Evolutionary conservation across 495 filamentous ascomycete species (phyloP).

Genomic region (Thozetella sp.): DNA sequence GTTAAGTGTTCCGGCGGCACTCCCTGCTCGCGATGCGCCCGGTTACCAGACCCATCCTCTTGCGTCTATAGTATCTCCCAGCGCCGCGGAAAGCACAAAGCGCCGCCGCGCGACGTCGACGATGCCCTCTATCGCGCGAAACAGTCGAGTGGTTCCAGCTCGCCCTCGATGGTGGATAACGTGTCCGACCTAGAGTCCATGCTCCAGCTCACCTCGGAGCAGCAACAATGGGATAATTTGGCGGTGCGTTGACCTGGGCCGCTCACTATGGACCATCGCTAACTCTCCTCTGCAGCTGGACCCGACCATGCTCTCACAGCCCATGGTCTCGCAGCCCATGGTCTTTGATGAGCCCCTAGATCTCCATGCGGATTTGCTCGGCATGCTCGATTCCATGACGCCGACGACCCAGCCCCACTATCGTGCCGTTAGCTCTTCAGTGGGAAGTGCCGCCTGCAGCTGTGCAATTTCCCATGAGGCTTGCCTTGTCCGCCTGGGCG

Average conservation of each 20-base stretch:
- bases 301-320: not conserved
- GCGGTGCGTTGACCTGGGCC: not conserved
- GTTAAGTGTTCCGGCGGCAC: not conserved
- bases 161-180: not conserved
- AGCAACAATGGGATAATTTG: not conserved
- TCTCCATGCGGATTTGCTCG: not conserved
- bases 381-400: not conserved
- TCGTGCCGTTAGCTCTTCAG: not conserved
- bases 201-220: not conserved
- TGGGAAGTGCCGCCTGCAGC: not conserved
- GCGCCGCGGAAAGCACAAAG: not conserved
- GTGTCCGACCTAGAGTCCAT: not conserved
- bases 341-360: not conserved
- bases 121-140: not conserved
- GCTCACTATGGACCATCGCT: no score
- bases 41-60: not conserved
- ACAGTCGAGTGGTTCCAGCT: not conserved
- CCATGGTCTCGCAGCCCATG: not conserved
- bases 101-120: not conserved
- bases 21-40: not conserved
- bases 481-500: not conserved
- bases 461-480: not conserved
- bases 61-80: not conserved
- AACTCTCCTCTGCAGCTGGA: no score
- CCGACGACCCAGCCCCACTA: not conserved